Evolutionary conservation across 768 basidiomycete species (phyloP).

Genomic region (Suillus lakei): DNA sequence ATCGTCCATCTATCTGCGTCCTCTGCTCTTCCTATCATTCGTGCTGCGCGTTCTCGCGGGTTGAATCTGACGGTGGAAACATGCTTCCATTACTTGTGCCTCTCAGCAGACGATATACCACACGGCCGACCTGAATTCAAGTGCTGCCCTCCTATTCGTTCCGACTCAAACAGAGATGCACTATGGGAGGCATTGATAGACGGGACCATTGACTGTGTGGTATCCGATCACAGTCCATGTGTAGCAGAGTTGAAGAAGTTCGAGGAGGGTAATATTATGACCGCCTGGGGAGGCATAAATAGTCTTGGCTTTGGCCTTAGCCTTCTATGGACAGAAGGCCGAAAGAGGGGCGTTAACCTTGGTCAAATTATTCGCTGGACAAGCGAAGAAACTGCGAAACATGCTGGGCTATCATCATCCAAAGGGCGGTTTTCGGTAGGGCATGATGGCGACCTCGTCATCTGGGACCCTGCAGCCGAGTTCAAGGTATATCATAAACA

Average conservation of each 20-base stretch:
- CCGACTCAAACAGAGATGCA: conserved; percentile 66
- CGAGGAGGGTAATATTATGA: conserved; percentile 81
- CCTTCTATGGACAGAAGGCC: conserved; percentile 85
- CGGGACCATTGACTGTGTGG: conserved; percentile 89
- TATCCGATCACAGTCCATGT: conserved; percentile 97
- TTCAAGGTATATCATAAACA: conserved; percentile 39
- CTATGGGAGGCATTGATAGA: conserved; percentile 85
- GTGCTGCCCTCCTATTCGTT: conserved; percentile 94
- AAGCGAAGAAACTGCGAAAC: conserved; percentile 72
- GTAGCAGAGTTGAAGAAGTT: conserved; percentile 78
- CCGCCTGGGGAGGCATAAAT: conserved; percentile 94
- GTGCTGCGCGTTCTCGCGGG: conserved; percentile 65
- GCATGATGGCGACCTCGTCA: conserved; percentile 82
- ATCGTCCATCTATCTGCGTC: conserved; percentile 96
- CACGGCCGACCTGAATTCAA: conserved; percentile 86
- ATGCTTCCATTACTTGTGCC: conserved; percentile 94
- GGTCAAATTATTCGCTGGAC: conserved; percentile 77
- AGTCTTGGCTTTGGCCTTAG: conserved; percentile 89
- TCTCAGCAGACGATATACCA: conserved; percentile 75
- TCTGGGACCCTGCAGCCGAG: conserved; percentile 73
- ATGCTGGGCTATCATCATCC: conserved; percentile 67
- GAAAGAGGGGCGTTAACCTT: conserved; percentile 55
- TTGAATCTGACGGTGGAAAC: conserved; percentile 90
- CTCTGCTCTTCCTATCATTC: conserved; percentile 76
- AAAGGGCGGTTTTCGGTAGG: conserved; percentile 82